These are phyloP conservation scores for Salvia rosmarinus DNA, from an alignment of 257 asterid genomes.

Conservation along the genomic window DNA sequence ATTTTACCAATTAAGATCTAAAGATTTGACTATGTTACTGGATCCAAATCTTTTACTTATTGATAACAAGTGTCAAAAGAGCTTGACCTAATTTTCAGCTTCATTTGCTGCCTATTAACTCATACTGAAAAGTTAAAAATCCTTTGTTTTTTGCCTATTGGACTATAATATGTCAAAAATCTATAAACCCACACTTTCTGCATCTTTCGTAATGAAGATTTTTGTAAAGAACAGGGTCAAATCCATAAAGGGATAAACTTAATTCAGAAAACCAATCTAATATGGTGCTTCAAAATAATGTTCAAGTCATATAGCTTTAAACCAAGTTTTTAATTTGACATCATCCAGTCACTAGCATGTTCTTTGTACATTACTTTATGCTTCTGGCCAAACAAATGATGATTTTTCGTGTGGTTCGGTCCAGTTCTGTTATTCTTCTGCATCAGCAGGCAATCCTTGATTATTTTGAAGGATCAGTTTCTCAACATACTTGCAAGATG, in stretches of 20 bases:
- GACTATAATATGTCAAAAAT: neutral
- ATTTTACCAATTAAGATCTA: constrained; percentile 16
- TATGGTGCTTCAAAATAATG: constrained; percentile 1
- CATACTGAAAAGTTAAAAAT: neutral
- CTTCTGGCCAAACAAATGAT: neutral
- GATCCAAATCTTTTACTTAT: constrained; percentile 11
- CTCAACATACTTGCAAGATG: constrained; percentile 6
- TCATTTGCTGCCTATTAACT: constrained; percentile 6
- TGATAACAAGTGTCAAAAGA: neutral
- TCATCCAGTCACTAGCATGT: neutral
- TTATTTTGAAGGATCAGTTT: neutral
- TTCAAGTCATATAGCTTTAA: neutral
- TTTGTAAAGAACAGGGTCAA: neutral
- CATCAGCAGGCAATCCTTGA: constrained; percentile 7
- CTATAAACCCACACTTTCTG: constrained; percentile 13
- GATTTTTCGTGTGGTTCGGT: neutral
- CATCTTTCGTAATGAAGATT: constrained; percentile 2
- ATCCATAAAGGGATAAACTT: constrained; percentile 13
- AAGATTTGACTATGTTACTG: constrained; percentile 1
- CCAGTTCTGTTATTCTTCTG: constrained; percentile 20
- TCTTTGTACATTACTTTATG: neutral
- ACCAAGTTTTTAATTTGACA: no score
- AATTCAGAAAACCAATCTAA: neutral
- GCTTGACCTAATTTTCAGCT: constrained; percentile 1
- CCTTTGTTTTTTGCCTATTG: neutral